Base-by-base conservation (phyloP, 176 grass and related monocot genomes). In the Oryza brachyantha region DNA sequence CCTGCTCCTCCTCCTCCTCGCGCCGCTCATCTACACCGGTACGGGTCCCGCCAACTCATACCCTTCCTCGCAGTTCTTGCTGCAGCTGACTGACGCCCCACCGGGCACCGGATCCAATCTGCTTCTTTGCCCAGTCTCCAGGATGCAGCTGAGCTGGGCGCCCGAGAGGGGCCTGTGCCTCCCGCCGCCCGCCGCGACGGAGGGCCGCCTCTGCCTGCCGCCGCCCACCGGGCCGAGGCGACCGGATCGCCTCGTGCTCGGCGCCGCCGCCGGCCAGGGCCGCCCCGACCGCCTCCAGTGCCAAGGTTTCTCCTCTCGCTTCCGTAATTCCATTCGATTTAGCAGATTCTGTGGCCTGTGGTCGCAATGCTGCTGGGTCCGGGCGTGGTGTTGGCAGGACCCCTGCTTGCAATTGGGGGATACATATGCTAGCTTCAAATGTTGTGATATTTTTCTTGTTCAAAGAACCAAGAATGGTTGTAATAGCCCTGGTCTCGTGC, bases 201-300 rank as follows among this genome's bases (percentile, higher is more conserved):
- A 78, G 85, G 80, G 79, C 1, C 73, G 70, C 27, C 55, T n/a
- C n/a, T 83, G 76, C n/a, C 37, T 76, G 24, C 79, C 79, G 4
- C 69, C 81, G 10, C 71, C 71, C 5, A 0, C 63, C 0, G 37
- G 28, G 11, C 26, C 28, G 7, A 90, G 72, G 85, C 82, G 73
- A 0, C 80, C 80, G 2, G 75, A 87, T 83, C 85, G 14, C 34
- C 76, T 98, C 42, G 65, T 98, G 12, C 63, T 94, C 1, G 87
- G 91, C 29, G 85, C 82, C 0, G 77, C 89, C 63, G 87, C 95
- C 6, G 92, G 95, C 64, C 77, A 90, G 55, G 95, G 89, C 25
- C 70, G 80, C 24, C 62, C 89, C 24, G 75, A 92, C 76, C 87
- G 89, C 50, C 89, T 97, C 52, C 95, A 90, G 59, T 97, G 92